Conservation (phyloP, 148 eudicot species). For the Oxyria digyna region DNA sequence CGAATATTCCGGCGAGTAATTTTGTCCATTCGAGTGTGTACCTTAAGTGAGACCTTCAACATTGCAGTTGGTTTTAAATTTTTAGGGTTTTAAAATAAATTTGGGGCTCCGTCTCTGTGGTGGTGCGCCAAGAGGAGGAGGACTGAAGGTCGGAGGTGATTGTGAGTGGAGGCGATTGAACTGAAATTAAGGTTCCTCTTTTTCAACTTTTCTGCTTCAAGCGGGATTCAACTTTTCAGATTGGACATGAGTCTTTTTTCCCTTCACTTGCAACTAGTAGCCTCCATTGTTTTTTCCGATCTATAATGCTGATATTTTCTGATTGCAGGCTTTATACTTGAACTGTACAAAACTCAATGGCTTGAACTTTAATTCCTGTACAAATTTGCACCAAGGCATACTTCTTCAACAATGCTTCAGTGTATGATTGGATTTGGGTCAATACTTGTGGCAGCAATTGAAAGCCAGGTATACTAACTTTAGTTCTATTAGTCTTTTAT, state of each 20-base stretch:
- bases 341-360: conserved; percentile 77
- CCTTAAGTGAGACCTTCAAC: too few species aligned
- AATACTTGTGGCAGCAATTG: conserved; percentile 17
- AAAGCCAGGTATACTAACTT: conserved; percentile 45
- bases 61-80: too few species aligned
- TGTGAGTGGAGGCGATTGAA: too few species aligned
- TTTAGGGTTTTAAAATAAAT: too few species aligned
- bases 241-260: conserved; percentile 58
- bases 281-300: background rate
- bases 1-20: too few species aligned
- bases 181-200: too few species aligned
- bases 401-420: conserved; percentile 1
- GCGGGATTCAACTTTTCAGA: too few species aligned
- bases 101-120: too few species aligned
- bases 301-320: background rate
- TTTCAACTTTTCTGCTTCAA: too few species aligned
- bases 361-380: conserved; percentile 72
- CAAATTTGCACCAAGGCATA: conserved; percentile 73
- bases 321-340: conserved; percentile 61
- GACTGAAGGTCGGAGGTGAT: too few species aligned
- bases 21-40: too few species aligned
- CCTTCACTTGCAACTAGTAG: background rate
- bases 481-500: background rate
- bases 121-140: too few species aligned
- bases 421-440: background rate